Conservation (phyloP, 495 filamentous ascomycete genomes). For the Trichodelitschia bisporula region DNA sequence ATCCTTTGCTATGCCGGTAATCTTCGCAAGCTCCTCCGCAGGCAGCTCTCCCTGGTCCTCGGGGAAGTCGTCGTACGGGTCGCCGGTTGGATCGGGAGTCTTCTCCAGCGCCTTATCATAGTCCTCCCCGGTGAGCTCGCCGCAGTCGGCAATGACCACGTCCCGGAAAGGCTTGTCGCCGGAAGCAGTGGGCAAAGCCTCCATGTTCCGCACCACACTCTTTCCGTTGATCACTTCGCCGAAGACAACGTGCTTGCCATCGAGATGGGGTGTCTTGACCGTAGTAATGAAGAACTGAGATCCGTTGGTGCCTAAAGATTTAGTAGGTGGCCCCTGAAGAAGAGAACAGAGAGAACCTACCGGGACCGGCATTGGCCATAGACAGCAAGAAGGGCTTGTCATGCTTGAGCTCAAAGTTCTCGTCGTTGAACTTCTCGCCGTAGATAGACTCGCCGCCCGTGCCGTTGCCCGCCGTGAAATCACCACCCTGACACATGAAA, state of each 20-base stretch:
- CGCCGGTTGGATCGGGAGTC: constrained; percentile 54
- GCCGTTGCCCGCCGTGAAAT: constrained; percentile 81
- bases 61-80: constrained; percentile 89
- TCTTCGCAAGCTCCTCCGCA: constrained; percentile 41
- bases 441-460: constrained; percentile 97
- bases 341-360: constrained; percentile 22
- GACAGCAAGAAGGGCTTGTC: constrained; percentile 82
- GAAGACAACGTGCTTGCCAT: constrained; percentile 96
- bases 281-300: constrained; percentile 98
- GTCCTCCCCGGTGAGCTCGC: constrained; percentile 50
- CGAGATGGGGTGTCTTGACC: constrained; percentile 74
- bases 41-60: constrained; percentile 47
- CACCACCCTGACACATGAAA: constrained; percentile 99
- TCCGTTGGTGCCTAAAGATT: constrained; percentile 51
- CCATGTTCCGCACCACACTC: constrained; percentile 70
- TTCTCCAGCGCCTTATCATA: constrained; percentile 35
- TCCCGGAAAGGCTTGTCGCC: constrained; percentile 58
- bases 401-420: constrained; percentile 88
- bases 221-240: constrained; percentile 87
- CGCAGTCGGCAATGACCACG: constrained; percentile 45
- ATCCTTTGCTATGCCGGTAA: constrained; percentile 72
- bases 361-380: constrained; percentile 95
- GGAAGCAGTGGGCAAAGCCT: constrained; percentile 52
- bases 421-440: constrained; percentile 91
- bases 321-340: neutral